Conservation (phyloP, 2,329 filamentous ascomycete species). For the Hymenoscyphus albidus region DNA sequence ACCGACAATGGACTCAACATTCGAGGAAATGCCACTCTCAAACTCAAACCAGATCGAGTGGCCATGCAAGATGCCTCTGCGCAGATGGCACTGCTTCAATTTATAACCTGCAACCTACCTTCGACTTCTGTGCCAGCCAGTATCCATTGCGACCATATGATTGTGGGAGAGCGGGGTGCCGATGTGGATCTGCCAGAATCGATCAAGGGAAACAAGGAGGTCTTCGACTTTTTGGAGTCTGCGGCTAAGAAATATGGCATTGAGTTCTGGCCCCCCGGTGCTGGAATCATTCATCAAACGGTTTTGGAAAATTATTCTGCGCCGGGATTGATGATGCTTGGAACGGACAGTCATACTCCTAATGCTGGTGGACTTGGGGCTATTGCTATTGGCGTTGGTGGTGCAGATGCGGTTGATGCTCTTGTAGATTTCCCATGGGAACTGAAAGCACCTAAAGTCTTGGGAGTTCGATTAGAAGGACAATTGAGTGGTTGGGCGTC, state of each 20-base stretch:
- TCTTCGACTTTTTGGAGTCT: slow-evolving; percentile 95
- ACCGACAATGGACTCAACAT: slow-evolving; percentile 83
- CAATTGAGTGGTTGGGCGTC: slow-evolving; percentile 85
- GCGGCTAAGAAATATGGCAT: slow-evolving; percentile 88
- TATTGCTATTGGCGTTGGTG: slow-evolving; percentile 94
- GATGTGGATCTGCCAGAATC: slow-evolving; percentile 79
- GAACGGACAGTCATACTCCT: slow-evolving; percentile 94
- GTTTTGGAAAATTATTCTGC: slow-evolving; percentile 96
- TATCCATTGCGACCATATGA: slow-evolving; percentile 99
- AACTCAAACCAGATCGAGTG: slow-evolving; percentile 94
- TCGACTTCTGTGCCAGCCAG: slow-evolving; percentile 91
- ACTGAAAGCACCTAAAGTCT: slow-evolving; percentile 85
- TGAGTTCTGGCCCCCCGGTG: slow-evolving; percentile 92
- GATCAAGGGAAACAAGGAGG: slow-evolving; percentile 90
- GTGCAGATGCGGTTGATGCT: slow-evolving; percentile 94
- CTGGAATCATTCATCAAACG: slow-evolving; percentile 95
- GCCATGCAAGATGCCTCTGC: slow-evolving; percentile 99
- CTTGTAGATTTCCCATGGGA: slow-evolving; percentile 97
- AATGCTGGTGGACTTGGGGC: slow-evolving; percentile 94
- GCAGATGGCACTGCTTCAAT: slow-evolving; percentile 97
- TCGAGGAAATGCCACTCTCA: slow-evolving; percentile 84
- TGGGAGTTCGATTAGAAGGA: slow-evolving; percentile 82
- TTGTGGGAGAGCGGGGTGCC: slow-evolving; percentile 89
- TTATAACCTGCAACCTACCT: slow-evolving; percentile 93
- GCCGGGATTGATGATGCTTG: slow-evolving; percentile 98